Percentiles rank a stretch among this genome's conserved stretches.
phyloP scores from a whole-genome alignment of 371 early-diverging fungal species.

The Lichtheimia corymbifera region DNA sequence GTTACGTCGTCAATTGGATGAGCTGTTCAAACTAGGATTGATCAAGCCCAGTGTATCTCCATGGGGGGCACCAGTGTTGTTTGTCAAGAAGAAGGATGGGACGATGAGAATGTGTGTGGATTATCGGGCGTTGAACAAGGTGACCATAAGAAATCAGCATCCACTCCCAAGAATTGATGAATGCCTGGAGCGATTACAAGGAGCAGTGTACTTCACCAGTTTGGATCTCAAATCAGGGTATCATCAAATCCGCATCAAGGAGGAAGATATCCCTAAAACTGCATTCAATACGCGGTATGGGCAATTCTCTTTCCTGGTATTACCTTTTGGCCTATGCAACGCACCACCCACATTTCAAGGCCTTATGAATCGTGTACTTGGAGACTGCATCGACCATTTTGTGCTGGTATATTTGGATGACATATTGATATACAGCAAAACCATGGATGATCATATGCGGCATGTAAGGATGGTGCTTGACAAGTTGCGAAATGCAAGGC shows the following conservation, averaged over 20 bases:
- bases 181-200: slow-evolving; percentile 33
- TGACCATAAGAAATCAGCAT: slow-evolving; percentile 38
- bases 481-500: slow-evolving; percentile 25
- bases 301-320: slow-evolving; percentile 42
- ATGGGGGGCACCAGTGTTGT: slow-evolving; percentile 55
- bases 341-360: slow-evolving; percentile 48
- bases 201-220: slow-evolving; percentile 42
- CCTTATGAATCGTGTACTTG: slow-evolving; percentile 39
- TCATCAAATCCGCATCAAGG: slow-evolving; percentile 31
- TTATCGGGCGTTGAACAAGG: slow-evolving; percentile 40
- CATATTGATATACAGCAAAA: slow-evolving; percentile 54
- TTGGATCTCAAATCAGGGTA: slow-evolving; percentile 49
- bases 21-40: no score
- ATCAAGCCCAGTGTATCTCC: slow-evolving; percentile 29
- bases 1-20: no score
- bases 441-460: slow-evolving; percentile 38
- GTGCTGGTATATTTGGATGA: slow-evolving; percentile 58
- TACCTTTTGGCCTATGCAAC: slow-evolving; percentile 55
- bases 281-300: slow-evolving; percentile 38
- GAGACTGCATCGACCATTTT: slow-evolving; percentile 33
- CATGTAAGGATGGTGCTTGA: slow-evolving; percentile 41
- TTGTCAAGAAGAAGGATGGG: slow-evolving; percentile 57
- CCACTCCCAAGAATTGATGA: slow-evolving; percentile 53
- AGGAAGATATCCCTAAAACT: slow-evolving; percentile 20
- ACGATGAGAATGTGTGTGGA: slow-evolving; percentile 40